Evolutionary conservation across 2,329 filamentous ascomycete genomes (phyloP), one percentile per base, ranked within the genome.

Genomic region (Tolypocladium paradoxum): DNA sequence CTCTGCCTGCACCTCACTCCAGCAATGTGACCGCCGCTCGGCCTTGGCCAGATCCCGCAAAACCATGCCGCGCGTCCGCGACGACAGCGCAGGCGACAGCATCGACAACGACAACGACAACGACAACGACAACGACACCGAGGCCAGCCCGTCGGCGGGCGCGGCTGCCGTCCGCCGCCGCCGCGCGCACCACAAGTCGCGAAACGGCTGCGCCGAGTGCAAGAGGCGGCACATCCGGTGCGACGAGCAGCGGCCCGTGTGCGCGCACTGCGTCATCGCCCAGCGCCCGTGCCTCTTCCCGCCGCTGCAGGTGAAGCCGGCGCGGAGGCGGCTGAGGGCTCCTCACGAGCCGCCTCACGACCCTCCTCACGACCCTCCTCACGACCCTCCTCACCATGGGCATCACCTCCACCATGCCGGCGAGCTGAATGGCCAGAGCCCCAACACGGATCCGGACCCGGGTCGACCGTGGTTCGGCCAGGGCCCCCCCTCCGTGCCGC

Each of bases 141-240:
- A 7, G 29, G 31, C 46, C 14, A n/a, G 27, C 20, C 16, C 12
- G 2, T 20, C 27, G n/a, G 27, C 27, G 14, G n/a, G n/a, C n/a
- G 48, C 24, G 9, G 48, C 29, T n/a, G 18, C 31, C 55, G 29
- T 45, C 52, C n/a, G 56, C 59, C 45, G 56, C 58, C 64, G 69
- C 20, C 66, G 69, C 36, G 62, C 68, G 5, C 69, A 72, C 59
- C 65, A 66, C 47, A 73, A 73, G 56, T 72, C 70, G n/a, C 63
- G 69, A 22, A 70, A 69, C 49, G 69, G 70, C 33, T 72, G 70
- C 56, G 64, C 56, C 53, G 69, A 70, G 56, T 73, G 70, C 61
- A 73, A 73, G 60, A 56, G 67, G 18, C 64, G 70, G 2, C 70
- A 73, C 46, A 70, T 72, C 52, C 71, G 70, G 36, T 75, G 73